Percentiles rank a stretch among this genome's conserved stretches.
Conservation (phyloP, 1,284 basidiomycete species). For the Fereydounia khargensis region DNA sequence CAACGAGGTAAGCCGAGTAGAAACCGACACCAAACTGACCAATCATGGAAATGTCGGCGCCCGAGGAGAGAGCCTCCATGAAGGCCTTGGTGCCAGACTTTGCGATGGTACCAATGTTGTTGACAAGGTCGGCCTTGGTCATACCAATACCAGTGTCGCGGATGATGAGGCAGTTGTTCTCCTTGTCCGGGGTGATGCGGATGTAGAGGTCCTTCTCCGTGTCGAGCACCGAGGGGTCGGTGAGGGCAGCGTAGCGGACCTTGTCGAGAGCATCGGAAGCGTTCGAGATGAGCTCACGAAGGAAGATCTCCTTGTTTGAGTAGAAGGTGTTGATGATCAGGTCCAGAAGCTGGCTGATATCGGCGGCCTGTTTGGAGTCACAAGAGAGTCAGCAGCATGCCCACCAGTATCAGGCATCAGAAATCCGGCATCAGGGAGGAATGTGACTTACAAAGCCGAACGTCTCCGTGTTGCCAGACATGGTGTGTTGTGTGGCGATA, state of each 20-base stretch:
- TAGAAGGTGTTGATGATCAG: conserved; percentile 58
- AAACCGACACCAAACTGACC: conserved; percentile 98
- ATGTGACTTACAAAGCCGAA: conserved; percentile 50
- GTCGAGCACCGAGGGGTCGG: conserved; percentile 54
- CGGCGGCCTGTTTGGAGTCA: conserved; percentile 31
- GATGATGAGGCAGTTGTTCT: conserved; percentile 86
- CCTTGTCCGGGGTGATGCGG: conserved; percentile 70
- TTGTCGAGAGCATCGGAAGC: conserved; percentile 57
- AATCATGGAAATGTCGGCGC: conserved; percentile 64
- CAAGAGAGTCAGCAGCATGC: no score
- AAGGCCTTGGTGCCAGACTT: conserved; percentile 96
- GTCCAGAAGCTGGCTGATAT: conserved; percentile 55
- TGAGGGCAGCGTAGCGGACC: conserved; percentile 55
- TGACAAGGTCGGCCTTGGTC: conserved; percentile 65
- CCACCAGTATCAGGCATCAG: background rate
- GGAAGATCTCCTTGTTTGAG: conserved; percentile 56
- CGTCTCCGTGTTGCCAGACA: conserved; percentile 52
- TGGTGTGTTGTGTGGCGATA: no score
- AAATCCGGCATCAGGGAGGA: no score
- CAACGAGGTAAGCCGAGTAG: conserved; percentile 99
- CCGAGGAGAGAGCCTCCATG: conserved; percentile 84
- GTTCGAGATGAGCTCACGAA: conserved; percentile 57
- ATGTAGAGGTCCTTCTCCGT: conserved; percentile 56
- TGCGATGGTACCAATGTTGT: conserved; percentile 99
- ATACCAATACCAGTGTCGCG: conserved; percentile 95